Percentiles rank a stretch among this genome's conserved stretches.
phyloP scores from a whole-genome alignment of 2,329 filamentous ascomycete species.

The Colletotrichum somersetense region DNA sequence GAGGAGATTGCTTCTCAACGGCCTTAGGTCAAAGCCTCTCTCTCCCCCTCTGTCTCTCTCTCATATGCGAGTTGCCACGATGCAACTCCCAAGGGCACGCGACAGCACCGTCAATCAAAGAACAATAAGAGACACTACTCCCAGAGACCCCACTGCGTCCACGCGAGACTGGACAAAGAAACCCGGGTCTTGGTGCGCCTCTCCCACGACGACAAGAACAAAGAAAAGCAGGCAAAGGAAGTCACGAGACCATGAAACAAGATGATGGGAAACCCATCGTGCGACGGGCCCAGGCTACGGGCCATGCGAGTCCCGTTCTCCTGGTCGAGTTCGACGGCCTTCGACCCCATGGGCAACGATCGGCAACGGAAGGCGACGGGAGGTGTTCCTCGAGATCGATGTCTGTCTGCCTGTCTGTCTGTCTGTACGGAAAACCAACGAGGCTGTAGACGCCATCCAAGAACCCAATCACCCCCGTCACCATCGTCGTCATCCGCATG shows the following conservation, averaged over 20 bases:
- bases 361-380: not conserved
- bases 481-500: slow-evolving; percentile 22
- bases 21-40: not conserved
- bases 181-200: not conserved
- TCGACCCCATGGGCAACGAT: not conserved
- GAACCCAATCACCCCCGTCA: not conserved
- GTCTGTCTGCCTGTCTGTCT: not conserved
- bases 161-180: slow-evolving; percentile 12
- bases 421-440: not conserved
- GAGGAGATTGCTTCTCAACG: not conserved
- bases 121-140: not conserved
- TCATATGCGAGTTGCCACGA: no score
- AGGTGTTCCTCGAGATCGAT: not conserved
- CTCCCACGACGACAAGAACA: not conserved
- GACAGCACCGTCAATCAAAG: not conserved
- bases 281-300: not conserved
- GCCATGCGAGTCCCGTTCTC: slow-evolving; percentile 10
- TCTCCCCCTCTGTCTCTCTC: not conserved
- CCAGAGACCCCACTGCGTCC: not conserved
- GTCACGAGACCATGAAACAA: not conserved
- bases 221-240: not conserved
- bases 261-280: not conserved
- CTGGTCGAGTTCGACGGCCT: not conserved
- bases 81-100: not conserved
- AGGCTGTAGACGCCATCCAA: not conserved